Evolutionary conservation across 2,329 filamentous ascomycete species (phyloP), one percentile per base, ranked within the genome.

Genomic region (Beauveria medogensis): DNA sequence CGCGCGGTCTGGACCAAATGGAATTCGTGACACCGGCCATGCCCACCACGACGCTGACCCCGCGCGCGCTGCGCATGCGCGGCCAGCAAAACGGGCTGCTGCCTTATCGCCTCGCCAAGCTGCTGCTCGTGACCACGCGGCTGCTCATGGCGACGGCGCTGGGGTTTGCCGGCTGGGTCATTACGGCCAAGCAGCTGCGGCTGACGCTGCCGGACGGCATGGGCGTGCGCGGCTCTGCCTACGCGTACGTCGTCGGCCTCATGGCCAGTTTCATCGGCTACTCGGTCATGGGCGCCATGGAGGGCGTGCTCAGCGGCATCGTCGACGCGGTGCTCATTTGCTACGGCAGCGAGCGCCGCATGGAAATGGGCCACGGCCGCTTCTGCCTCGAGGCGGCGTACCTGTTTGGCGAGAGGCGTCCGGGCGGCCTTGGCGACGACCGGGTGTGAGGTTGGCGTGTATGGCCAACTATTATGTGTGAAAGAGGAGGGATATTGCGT

Each of bases 121-220:
- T 97, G 30, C 82, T 99, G 8, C 84, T 99, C 3, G 91, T 97
- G 67, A 91, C 93, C 3, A 94, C 92, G 1, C 86, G 93, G 20
- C 90, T 93, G 71, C 89, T 97, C 69, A 96, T 97, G 85, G 91
- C 91, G 0, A 85, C 92, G 52, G 90, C 87, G 0, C 83, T 99
- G 34, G 93, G 93, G 1, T 96, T 97, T 69, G 92, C 90, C 4
- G 93, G 91, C n/a, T 99, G 94, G 94, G 91, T 97, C 9, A 89
- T 91, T 52, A 96, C 92, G 41, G 92, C 94, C 12, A 87, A 91
- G 64, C 87, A 89, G 73, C 78, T 97, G 4, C 79, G 82, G 56
- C 78, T 94, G 22, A 78, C 76, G 69, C 75, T 77, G 63, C 86
- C 73, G 61, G 81, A 78, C 44, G 80, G 80, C 2, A 66, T 73